Base-by-base conservation (phyloP, 306 rosid genomes). In the Vigna mungo region DNA sequence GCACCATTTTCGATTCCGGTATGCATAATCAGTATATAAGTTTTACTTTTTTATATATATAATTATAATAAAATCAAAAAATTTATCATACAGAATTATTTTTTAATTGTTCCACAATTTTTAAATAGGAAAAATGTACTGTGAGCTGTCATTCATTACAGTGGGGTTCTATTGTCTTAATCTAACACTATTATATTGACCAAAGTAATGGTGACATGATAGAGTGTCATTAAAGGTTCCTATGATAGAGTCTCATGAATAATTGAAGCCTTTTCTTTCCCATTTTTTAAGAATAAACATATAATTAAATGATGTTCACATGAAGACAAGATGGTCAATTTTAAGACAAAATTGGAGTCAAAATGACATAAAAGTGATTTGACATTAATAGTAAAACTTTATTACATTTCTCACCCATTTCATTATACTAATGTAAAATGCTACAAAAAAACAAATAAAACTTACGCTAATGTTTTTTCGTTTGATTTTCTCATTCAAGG, bases 1-100 rank as follows among this genome's bases (percentile, higher is more conserved):
- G 99, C 20, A 96, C 97, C 52, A 70, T 96, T 69, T 79, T 96
- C 9, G 99, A 96, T 75, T 96, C 99, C 0, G 98, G 98, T 94
- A 44, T 11, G 15, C 49, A 44, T 4, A 44, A 44, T 44, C 1
- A 44, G 5, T 11, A 11, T 44, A 2, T 2, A 44, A 44, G 3
- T 10, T 10, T 43, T 9, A 11, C 1, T 9, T 9, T 2, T 9
- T 2, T 44, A 12, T 44, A 0, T 2, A 44, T 12, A 0, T 44
- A 44, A 12, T 44, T 3, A 11, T 44, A 3, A 12, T 44, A 44
- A 12, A 44, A 44, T 13, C 13, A 44, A 44, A 12, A 44, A 44
- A 44, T 44, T 44, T 11, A 44, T 7, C 5, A 44, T 44, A 11
- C 11, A 12, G 3, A 12, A 44, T 25, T 12, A 12, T 0, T 12